A percentile compares a stretch with the other conserved stretches of the same genome.
Conservation (phyloP, 2,329 filamentous ascomycete genomes). For the Arthrobotrys sinensis region DNA sequence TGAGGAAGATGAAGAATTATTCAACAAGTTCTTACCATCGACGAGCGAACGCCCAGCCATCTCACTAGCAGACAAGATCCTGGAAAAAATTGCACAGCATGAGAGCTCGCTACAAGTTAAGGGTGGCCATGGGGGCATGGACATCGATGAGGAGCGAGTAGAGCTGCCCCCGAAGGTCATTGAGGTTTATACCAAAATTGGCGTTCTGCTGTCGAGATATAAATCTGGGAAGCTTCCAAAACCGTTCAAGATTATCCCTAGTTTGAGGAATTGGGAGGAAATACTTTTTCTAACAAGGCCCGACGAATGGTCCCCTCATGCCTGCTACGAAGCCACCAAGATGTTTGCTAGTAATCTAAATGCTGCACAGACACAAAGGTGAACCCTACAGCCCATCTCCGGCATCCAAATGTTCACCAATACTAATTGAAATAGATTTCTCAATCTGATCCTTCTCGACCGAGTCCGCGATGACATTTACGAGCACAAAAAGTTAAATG, state of each 20-base stretch:
- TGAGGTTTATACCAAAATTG: slow-evolving; percentile 93
- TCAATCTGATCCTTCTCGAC: slow-evolving; percentile 88
- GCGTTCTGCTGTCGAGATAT: slow-evolving; percentile 89
- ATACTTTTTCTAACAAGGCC: slow-evolving; percentile 88
- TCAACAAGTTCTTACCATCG: slow-evolving; percentile 90
- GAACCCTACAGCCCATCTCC: neutral
- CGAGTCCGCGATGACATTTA: slow-evolving; percentile 93
- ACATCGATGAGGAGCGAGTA: slow-evolving; percentile 78
- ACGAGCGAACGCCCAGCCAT: slow-evolving; percentile 79
- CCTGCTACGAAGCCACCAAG: slow-evolving; percentile 88
- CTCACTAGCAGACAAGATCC: slow-evolving; percentile 91
- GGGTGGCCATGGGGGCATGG: slow-evolving; percentile 65
- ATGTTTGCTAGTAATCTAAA: slow-evolving; percentile 88
- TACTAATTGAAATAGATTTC: slow-evolving; percentile 71
- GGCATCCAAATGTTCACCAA: neutral
- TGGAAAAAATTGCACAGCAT: slow-evolving; percentile 93
- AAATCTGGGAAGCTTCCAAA: slow-evolving; percentile 97
- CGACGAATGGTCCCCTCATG: slow-evolving; percentile 82
- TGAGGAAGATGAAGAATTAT: slow-evolving; percentile 88
- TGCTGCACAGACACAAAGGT: slow-evolving; percentile 70
- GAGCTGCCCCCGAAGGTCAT: slow-evolving; percentile 92
- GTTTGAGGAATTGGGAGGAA: slow-evolving; percentile 91
- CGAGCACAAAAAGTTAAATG: slow-evolving; percentile 93
- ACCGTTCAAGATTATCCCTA: slow-evolving; percentile 96
- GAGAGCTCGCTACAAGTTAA: slow-evolving; percentile 77